Conservation (phyloP, 2,329 filamentous ascomycete species). For the Diplodia seriata region DNA sequence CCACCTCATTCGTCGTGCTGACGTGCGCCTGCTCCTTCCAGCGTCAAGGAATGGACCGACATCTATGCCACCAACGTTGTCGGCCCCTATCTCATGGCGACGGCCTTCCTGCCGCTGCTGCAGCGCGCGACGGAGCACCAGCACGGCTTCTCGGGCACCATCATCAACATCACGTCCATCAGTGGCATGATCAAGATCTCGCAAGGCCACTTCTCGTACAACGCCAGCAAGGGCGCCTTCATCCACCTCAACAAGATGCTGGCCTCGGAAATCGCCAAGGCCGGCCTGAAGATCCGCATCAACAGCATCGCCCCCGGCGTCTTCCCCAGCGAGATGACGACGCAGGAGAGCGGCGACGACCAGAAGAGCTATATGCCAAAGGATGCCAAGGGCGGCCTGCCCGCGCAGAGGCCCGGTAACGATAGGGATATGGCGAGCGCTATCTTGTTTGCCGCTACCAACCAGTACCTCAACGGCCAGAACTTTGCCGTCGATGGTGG, state of each 20-base stretch:
- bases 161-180: slow-evolving; percentile 57
- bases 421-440: slow-evolving; percentile 66
- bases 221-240: slow-evolving; percentile 58
- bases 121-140: slow-evolving; percentile 52
- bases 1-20: neutral
- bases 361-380: slow-evolving; percentile 63
- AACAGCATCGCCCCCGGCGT: slow-evolving; percentile 65
- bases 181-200: slow-evolving; percentile 55
- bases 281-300: slow-evolving; percentile 61
- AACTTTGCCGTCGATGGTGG: slow-evolving; percentile 61
- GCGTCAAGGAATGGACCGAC: slow-evolving; percentile 55
- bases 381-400: slow-evolving; percentile 58
- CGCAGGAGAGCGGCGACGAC: slow-evolving; percentile 55
- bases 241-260: slow-evolving; percentile 65
- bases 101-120: slow-evolving; percentile 55
- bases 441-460: slow-evolving; percentile 60
- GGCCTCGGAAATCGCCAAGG: slow-evolving; percentile 60
- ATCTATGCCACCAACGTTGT: slow-evolving; percentile 57
- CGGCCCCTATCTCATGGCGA: slow-evolving; percentile 56
- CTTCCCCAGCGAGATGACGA: slow-evolving; percentile 66
- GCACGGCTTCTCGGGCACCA: slow-evolving; percentile 52
- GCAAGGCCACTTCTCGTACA: slow-evolving; percentile 58
- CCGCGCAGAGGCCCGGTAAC: slow-evolving; percentile 60
- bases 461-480: slow-evolving; percentile 59
- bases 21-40: slow-evolving; percentile 31